phyloP scores from a whole-genome alignment of 2,329 filamentous ascomycete genomes.

The Verruconis gallopava region DNA sequence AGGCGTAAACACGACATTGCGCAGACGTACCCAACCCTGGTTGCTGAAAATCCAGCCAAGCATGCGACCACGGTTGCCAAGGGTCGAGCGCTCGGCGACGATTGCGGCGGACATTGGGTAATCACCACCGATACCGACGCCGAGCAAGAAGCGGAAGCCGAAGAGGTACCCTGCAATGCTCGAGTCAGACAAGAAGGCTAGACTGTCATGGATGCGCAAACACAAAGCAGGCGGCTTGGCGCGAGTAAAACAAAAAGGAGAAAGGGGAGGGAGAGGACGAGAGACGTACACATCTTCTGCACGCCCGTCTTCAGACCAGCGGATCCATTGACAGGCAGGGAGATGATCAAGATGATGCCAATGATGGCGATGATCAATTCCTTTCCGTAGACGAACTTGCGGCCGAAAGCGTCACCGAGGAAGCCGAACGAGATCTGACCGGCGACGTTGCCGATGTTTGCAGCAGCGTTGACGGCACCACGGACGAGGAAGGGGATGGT shows the following conservation, averaged over 20 bases:
- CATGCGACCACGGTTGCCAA: conserved; percentile 9
- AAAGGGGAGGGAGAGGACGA: neutral
- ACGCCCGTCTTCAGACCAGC: conserved; percentile 3
- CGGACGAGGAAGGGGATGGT: conserved; percentile 11
- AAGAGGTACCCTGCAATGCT: conserved; percentile 6
- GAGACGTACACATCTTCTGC: conserved; percentile 7
- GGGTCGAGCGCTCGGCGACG: conserved; percentile 11
- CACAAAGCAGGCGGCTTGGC: neutral
- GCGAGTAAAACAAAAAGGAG: neutral
- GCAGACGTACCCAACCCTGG: conserved; percentile 11
- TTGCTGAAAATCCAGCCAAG: conserved; percentile 10
- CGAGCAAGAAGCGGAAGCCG: conserved; percentile 10
- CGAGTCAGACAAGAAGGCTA: neutral
- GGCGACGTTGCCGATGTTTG: conserved; percentile 11
- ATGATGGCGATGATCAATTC: conserved; percentile 12
- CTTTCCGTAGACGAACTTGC: conserved; percentile 12
- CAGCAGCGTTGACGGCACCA: conserved; percentile 11
- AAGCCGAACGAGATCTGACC: conserved; percentile 12
- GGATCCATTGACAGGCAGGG: conserved; percentile 9
- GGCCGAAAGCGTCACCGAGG: conserved; percentile 12
- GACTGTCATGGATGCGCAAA: neutral
- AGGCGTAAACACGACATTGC: no score
- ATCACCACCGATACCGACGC: conserved; percentile 12
- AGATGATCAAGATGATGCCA: conserved; percentile 12
- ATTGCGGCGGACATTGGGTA: conserved; percentile 12